These are phyloP conservation scores for Sarocladium kiliense DNA, from an alignment of 2,329 filamentous ascomycete genomes.

Conservation along the genomic window DNA sequence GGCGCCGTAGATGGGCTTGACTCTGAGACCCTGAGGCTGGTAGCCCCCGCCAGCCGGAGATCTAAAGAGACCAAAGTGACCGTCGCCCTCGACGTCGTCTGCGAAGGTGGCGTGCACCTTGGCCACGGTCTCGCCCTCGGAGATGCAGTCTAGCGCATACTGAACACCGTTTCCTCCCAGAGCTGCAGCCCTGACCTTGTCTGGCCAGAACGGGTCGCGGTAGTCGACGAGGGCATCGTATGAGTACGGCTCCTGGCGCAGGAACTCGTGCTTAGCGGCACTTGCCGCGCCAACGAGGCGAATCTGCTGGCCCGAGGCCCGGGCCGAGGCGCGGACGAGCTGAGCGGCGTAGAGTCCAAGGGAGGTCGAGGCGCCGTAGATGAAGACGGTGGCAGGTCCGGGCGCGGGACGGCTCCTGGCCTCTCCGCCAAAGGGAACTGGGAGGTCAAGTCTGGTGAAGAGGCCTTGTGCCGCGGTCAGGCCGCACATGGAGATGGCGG, in stretches of 20 bases:
- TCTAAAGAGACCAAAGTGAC: constrained; percentile 20
- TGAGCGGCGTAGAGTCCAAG: constrained; percentile 28
- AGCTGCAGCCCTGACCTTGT: constrained; percentile 20
- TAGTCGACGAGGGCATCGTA: constrained; percentile 36
- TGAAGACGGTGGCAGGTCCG: constrained; percentile 17
- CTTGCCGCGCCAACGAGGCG: constrained; percentile 25
- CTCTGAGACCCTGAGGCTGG: constrained; percentile 16
- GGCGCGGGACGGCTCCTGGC: not conserved
- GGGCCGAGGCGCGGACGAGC: constrained; percentile 16
- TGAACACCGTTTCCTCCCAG: constrained; percentile 23
- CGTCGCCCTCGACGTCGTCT: constrained; percentile 10
- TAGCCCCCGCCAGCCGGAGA: constrained; percentile 18
- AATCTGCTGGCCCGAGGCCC: constrained; percentile 11
- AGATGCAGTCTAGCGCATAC: constrained; percentile 33
- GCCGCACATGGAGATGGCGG: constrained; percentile 33
- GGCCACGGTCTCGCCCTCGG: constrained; percentile 30
- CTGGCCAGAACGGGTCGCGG: constrained; percentile 25
- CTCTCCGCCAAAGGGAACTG: constrained; percentile 23
- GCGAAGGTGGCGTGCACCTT: constrained; percentile 21
- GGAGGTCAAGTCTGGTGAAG: constrained; percentile 30
- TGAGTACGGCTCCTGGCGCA: constrained; percentile 26
- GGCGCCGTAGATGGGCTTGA: constrained; percentile 32
- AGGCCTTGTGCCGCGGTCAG: constrained; percentile 38
- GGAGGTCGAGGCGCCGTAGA: constrained; percentile 28
- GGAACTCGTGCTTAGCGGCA: constrained; percentile 16